Conservation (phyloP, 1,284 basidiomycete species). For the Volvariella volvacea region DNA sequence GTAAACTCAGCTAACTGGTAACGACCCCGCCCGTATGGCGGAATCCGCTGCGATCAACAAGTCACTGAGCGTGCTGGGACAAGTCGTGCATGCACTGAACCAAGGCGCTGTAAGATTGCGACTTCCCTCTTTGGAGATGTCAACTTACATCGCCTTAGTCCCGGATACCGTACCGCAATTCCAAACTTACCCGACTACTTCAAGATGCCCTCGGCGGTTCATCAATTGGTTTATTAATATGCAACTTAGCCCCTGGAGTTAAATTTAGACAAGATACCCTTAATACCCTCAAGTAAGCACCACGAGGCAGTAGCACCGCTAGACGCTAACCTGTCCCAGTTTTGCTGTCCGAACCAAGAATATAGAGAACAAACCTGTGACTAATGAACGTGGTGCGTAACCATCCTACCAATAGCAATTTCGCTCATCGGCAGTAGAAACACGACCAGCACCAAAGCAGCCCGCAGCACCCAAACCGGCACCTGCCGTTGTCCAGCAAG, state of each 20-base stretch:
- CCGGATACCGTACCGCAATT: constrained; percentile 80
- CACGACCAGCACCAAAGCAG: constrained; percentile 44
- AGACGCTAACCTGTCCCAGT: constrained; percentile 26
- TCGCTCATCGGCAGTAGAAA: constrained; percentile 30
- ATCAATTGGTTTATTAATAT: constrained; percentile 72
- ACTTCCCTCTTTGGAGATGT: background rate
- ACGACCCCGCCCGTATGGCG: constrained; percentile 73
- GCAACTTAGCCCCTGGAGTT: constrained; percentile 74
- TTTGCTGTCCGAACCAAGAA: constrained; percentile 78
- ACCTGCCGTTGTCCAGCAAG: constrained; percentile 13
- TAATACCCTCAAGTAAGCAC: constrained; percentile 74
- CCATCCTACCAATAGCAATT: constrained; percentile 4
- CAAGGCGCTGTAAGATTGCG: constrained; percentile 50
- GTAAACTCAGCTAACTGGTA: constrained; percentile 40
- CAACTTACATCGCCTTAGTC: constrained; percentile 31
- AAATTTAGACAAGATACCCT: constrained; percentile 79
- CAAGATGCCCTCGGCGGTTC: constrained; percentile 81
- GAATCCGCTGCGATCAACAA: constrained; percentile 84
- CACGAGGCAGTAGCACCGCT: background rate
- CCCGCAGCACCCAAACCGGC: constrained; percentile 45
- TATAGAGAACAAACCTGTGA: constrained; percentile 68
- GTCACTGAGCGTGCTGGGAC: constrained; percentile 73
- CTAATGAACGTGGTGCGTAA: constrained; percentile 64
- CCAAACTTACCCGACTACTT: constrained; percentile 75
- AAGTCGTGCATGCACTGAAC: constrained; percentile 81